These are phyloP conservation scores for Erysimum cheiranthoides DNA, from an alignment of 345 rosid species.

Conservation along the genomic window DNA sequence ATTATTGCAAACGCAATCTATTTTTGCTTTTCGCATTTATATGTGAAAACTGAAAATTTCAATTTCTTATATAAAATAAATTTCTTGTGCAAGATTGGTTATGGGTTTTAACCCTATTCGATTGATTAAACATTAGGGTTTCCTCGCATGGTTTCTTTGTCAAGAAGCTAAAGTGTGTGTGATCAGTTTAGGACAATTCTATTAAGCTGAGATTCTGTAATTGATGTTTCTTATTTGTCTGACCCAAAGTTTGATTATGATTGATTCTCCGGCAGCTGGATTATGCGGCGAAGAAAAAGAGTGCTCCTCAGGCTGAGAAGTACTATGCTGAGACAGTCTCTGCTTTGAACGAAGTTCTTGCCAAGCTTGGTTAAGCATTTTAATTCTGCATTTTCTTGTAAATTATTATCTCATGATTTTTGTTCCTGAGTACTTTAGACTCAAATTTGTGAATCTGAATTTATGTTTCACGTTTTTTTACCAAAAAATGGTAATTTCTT, in stretches of 20 bases:
- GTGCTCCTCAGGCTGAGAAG: conserved; percentile 82
- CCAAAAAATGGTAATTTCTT: conserved; percentile 10
- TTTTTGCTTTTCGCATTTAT: too few species aligned
- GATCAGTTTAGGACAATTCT: neutral
- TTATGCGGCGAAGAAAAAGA: conserved; percentile 90
- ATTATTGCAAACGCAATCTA: neutral
- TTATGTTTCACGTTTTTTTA: conserved; percentile 26
- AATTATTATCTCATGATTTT: conserved; percentile 29
- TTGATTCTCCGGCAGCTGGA: conserved; percentile 62
- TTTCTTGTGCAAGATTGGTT: neutral
- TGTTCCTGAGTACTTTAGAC: conserved; percentile 28
- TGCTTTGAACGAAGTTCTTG: conserved; percentile 75
- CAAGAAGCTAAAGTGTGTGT: too few species aligned
- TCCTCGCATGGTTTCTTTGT: neutral
- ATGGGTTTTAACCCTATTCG: neutral
- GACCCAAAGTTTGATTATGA: conserved; percentile 10
- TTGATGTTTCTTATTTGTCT: neutral
- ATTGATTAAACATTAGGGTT: neutral
- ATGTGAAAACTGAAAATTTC: neutral
- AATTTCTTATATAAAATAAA: neutral
- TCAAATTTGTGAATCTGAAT: conserved; percentile 25
- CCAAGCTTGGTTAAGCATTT: conserved; percentile 79
- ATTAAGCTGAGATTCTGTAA: conserved; percentile 1
- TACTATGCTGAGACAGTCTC: conserved; percentile 80
- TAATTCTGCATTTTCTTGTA: conserved; percentile 28